Evolutionary conservation across 2,329 filamentous ascomycete genomes (phyloP), one percentile per base, ranked within the genome.

Genomic region (Pseudogymnoascus sp.): DNA sequence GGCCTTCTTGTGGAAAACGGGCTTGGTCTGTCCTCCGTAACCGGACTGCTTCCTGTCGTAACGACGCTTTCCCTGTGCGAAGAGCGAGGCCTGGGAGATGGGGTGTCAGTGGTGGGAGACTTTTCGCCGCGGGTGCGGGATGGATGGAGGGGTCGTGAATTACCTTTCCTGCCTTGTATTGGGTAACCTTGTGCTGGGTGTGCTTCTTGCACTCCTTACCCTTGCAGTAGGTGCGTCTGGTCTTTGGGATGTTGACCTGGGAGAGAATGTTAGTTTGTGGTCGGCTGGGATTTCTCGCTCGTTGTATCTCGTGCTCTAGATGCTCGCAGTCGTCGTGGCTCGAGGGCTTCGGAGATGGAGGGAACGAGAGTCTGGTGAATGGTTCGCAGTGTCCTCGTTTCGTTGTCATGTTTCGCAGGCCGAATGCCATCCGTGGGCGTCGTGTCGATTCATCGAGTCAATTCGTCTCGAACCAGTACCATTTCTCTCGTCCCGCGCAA

Each of bases 11-110:
- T 97, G 94, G 90, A 97, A 99, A 77, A 99, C 92, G 75, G 95
- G 94, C 85, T 99, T 99, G 77, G 94, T 99, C 85, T 99, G 94
- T 92, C 94, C 94, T 91, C 94, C 94, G 79, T 97, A 97, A 90
- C 93, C 93, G 79, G 89, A 91, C 85, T 97, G 93, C 86, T 97
- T 97, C 78, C 92, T 87, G 84, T 96, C 92, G 84, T 97, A 97
- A 89, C 93, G 92, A 82, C 93, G 91, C 90, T 97, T 99, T 87
- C 93, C 93, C 87, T 99, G 93, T 71, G 92, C 92, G 84, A 92
- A 95, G 72, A 93, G 85, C 76, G 92, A 96, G 77, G 92, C 92
- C 87, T 89, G 70, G 63, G 44, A 64, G 14, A 37, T 50, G 38
- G 31, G 1, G 33, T 61, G 60, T 62, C 56, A 53, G 40, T 53